Evolutionary conservation across 495 filamentous ascomycete genomes (phyloP), one percentile per base, ranked within the genome.

Genomic region (Chlorociboria aeruginascens): DNA sequence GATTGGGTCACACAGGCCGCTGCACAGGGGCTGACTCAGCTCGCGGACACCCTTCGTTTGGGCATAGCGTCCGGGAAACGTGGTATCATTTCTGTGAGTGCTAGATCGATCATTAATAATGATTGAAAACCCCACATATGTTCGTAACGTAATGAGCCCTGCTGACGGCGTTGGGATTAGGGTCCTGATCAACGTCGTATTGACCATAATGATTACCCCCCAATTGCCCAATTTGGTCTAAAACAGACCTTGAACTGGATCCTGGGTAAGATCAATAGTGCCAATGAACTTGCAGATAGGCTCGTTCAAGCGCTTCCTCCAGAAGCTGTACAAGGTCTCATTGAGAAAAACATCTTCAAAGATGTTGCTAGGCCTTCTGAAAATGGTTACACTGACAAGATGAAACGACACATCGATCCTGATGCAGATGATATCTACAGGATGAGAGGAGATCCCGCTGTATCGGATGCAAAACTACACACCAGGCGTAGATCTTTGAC

Each of bases 191-290:
- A 37, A 44, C 31, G 9, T 50, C 38, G 52, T 29, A 17, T 32
- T 37, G 44, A 32, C 30, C 41, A 39, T 11, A 16, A 31, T 14
- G 42, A 41, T 32, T 52, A 17, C 40, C 52, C 52, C 36, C 49
- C 56, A 48, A 51, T 59, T 36, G 36, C 45, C 44, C 45, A 52
- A 32, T 45, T 46, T 40, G 52, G 50, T 30, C 14, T 55, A 17
- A 53, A 48, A 50, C 52, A 55, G 9, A 59, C 52, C 7, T 39
- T 59, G 41, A 40, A 43, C 35, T 55, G 56, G 52, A 35, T 59
- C 11, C 16, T 59, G 7, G 43, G 36, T 11, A 52, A 45, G 20
- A 43, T 59, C 38, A 14, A 48, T 49, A 46, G 48, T n/a, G 46
- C 53, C 20, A 59, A 55, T 46, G 40, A 43, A 8, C 46, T 55